phyloP scores from a whole-genome alignment of 495 filamentous ascomycete genomes.

The Massariosphaeria phaeospora region DNA sequence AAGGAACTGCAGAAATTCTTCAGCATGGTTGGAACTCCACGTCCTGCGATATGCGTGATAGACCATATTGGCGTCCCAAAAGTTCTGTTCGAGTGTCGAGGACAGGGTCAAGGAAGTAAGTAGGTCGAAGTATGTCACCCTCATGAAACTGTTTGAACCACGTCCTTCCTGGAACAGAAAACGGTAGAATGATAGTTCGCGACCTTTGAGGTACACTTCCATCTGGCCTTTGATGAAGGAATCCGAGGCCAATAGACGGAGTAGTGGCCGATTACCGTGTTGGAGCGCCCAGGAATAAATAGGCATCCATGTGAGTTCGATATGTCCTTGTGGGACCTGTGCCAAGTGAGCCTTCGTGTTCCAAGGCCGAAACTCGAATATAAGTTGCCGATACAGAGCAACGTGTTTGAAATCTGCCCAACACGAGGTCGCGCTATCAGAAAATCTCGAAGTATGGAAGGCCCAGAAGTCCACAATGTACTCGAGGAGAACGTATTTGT shows the following conservation, averaged over 20 bases:
- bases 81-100: too few species aligned
- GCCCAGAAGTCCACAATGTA: slow-evolving; percentile 12
- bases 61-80: too few species aligned
- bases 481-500: slow-evolving; percentile 1
- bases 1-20: too few species aligned
- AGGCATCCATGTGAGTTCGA: background rate
- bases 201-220: too few species aligned
- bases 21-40: too few species aligned
- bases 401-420: slow-evolving; percentile 1
- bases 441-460: background rate
- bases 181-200: too few species aligned
- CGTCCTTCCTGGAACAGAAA: too few species aligned
- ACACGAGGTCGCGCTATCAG: background rate
- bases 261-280: background rate
- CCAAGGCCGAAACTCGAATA: slow-evolving; percentile 12
- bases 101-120: too few species aligned
- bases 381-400: background rate
- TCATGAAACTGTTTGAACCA: too few species aligned
- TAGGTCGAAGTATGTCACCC: too few species aligned
- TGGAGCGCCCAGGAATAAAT: background rate
- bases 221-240: too few species aligned
- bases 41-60: too few species aligned
- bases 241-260: background rate
- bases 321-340: background rate
- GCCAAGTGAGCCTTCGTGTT: background rate